phyloP scores from a whole-genome alignment of 1,139 yeast genomes.

The Williopsis jadinii region DNA sequence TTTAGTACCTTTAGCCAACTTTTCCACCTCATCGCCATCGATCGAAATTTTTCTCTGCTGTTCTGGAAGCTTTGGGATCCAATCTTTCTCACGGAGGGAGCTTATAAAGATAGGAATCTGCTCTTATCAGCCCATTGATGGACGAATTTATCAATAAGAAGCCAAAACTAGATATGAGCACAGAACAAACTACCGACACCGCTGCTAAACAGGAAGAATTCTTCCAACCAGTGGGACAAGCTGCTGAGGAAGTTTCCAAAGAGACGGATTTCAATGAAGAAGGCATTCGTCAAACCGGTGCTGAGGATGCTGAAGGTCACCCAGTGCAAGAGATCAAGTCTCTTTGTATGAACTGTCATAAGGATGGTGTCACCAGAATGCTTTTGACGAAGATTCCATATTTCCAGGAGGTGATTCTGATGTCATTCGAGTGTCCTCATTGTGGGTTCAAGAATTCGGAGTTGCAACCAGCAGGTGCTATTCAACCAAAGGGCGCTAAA shows the following conservation, averaged over 20 bases:
- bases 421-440: conserved; percentile 95
- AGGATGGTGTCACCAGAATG: conserved; percentile 77
- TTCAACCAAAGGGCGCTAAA: conserved; percentile 80
- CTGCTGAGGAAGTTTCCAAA: conserved; percentile 34
- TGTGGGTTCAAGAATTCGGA: conserved; percentile 90
- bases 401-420: conserved; percentile 84
- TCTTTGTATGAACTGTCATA: conserved; percentile 90
- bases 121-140: neutral
- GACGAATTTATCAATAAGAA: neutral
- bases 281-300: conserved; percentile 48
- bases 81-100: neutral
- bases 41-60: neutral
- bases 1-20: neutral
- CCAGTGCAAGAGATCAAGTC: conserved; percentile 95
- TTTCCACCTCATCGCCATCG: neutral
- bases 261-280: conserved; percentile 22
- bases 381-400: conserved; percentile 85
- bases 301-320: conserved; percentile 83
- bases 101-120: neutral
- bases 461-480: conserved; percentile 87
- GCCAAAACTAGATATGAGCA: conserved; percentile 1
- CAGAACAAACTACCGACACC: neutral
- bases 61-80: neutral
- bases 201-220: conserved; percentile 31
- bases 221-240: conserved; percentile 54